A percentile compares a stretch with the other conserved stretches of the same genome.
These are phyloP conservation scores for Aspergillus sp. DNA, from an alignment of 2,329 filamentous ascomycete genomes.

Conservation along the genomic window DNA sequence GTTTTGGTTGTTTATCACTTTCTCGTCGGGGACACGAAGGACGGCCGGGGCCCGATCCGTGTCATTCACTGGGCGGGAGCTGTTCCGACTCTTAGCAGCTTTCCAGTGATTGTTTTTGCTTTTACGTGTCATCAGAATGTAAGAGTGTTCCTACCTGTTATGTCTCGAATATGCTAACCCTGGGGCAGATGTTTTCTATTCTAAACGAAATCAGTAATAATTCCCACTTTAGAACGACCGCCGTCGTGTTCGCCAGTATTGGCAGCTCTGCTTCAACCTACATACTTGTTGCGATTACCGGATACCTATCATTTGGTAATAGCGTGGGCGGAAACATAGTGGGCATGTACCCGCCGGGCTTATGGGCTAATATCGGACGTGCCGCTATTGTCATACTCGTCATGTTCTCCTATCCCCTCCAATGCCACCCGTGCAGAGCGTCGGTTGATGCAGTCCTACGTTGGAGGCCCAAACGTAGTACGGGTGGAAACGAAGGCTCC, in stretches of 20 bases:
- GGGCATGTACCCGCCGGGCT: constrained; percentile 77
- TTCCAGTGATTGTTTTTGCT: constrained; percentile 97
- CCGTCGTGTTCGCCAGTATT: constrained; percentile 79
- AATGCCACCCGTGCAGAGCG: constrained; percentile 95
- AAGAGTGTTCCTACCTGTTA: constrained; percentile 29
- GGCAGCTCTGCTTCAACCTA: constrained; percentile 86
- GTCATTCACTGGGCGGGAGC: constrained; percentile 77
- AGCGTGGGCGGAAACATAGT: constrained; percentile 90
- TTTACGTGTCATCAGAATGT: constrained; percentile 99
- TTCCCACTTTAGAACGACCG: constrained; percentile 73
- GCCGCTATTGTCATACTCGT: constrained; percentile 94
- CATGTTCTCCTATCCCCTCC: constrained; percentile 92
- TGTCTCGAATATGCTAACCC: background rate
- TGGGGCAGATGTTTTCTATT: constrained; percentile 88
- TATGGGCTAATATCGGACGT: constrained; percentile 87
- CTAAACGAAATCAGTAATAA: constrained; percentile 91
- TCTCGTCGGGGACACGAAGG: constrained; percentile 70
- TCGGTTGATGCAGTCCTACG: constrained; percentile 90
- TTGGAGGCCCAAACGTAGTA: constrained; percentile 67
- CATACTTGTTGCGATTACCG: constrained; percentile 87
- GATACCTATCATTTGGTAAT: constrained; percentile 93
- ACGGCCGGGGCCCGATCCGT: constrained; percentile 71
- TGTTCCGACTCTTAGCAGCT: constrained; percentile 74
- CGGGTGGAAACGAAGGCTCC: constrained; percentile 41
- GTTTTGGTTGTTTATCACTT: constrained; percentile 93